These are phyloP conservation scores for Metarhizium robertsii DNA, from an alignment of 2,329 filamentous ascomycete species.

Conservation along the genomic window DNA sequence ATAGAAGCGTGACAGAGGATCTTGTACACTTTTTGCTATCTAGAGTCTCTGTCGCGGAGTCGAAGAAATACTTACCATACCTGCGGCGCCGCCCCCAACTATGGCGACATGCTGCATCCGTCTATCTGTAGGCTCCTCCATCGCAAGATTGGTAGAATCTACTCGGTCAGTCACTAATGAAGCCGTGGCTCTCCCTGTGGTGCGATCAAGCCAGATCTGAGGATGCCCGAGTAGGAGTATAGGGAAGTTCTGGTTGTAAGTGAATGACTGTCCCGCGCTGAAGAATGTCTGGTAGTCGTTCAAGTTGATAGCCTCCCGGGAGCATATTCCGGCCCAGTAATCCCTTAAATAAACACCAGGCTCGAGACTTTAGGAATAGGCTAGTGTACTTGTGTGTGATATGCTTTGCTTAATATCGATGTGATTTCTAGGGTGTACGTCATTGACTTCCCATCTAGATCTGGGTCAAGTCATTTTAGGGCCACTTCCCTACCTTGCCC, in stretches of 20 bases:
- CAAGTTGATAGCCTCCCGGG: too few relatives aligned
- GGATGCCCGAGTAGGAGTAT: too few relatives aligned
- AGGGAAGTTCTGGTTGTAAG: too few relatives aligned
- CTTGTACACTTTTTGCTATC: too few relatives aligned
- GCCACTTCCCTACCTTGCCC: too few relatives aligned
- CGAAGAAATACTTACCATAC: conserved; percentile 34
- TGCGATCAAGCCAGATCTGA: not conserved
- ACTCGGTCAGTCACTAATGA: not conserved
- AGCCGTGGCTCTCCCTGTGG: not conserved
- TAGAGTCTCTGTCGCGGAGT: not conserved
- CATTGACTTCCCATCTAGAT: conserved; percentile 3
- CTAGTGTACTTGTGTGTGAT: too few relatives aligned
- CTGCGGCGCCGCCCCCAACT: conserved; percentile 54
- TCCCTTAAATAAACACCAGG: too few relatives aligned
- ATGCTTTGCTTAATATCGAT: too few relatives aligned
- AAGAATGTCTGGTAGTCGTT: too few relatives aligned
- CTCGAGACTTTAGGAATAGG: too few relatives aligned
- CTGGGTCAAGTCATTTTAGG: not conserved
- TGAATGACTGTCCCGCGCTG: too few relatives aligned
- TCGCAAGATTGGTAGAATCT: not conserved
- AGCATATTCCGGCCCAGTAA: too few relatives aligned
- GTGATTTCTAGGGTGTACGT: not conserved
- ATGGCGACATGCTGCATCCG: conserved; percentile 42
- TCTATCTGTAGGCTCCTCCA: conserved; percentile 1
- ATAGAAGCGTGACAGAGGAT: not conserved